Evolutionary conservation across 1,284 basidiomycete species (phyloP).

Genomic region (Agaricales sp.): DNA sequence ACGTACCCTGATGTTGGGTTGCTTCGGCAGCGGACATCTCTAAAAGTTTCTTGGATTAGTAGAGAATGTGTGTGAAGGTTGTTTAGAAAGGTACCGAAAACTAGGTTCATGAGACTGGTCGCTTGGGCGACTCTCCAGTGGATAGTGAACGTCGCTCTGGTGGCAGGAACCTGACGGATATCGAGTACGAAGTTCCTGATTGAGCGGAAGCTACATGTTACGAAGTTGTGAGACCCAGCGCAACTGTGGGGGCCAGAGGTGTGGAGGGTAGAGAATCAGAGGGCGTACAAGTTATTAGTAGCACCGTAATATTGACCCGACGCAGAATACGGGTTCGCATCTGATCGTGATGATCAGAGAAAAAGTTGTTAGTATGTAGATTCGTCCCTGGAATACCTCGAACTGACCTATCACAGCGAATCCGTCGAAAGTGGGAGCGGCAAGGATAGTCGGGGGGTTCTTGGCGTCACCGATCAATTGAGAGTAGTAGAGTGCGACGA

Average conservation of each 20-base stretch:
- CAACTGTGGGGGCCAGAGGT: too few relatives aligned
- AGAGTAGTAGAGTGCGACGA: slow-evolving; percentile 59
- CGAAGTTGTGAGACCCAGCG: not conserved
- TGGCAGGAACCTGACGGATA: slow-evolving; percentile 25
- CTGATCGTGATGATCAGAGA: not conserved
- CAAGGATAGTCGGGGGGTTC: slow-evolving; percentile 50
- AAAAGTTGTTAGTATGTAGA: not conserved
- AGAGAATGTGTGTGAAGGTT: not conserved
- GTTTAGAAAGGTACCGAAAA: slow-evolving; percentile 21
- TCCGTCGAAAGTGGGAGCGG: slow-evolving; percentile 44
- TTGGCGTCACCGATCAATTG: slow-evolving; percentile 56
- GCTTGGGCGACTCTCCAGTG: slow-evolving; percentile 54
- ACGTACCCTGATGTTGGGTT: slow-evolving; percentile 50
- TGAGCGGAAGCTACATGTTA: slow-evolving; percentile 37
- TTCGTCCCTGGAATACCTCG: slow-evolving; percentile 5
- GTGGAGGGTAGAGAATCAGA: not conserved
- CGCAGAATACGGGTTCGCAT: not conserved
- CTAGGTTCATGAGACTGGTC: slow-evolving; percentile 44
- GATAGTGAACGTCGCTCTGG: slow-evolving; percentile 30
- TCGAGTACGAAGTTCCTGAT: slow-evolving; percentile 54
- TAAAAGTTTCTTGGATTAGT: not conserved
- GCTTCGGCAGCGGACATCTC: slow-evolving; percentile 39
- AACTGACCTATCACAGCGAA: slow-evolving; percentile 54
- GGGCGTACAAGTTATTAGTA: slow-evolving; percentile 55
- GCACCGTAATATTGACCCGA: slow-evolving; percentile 20